These are phyloP conservation scores for Aegilops umbellulata DNA, from an alignment of 176 grass and related monocot species.

Conservation along the genomic window DNA sequence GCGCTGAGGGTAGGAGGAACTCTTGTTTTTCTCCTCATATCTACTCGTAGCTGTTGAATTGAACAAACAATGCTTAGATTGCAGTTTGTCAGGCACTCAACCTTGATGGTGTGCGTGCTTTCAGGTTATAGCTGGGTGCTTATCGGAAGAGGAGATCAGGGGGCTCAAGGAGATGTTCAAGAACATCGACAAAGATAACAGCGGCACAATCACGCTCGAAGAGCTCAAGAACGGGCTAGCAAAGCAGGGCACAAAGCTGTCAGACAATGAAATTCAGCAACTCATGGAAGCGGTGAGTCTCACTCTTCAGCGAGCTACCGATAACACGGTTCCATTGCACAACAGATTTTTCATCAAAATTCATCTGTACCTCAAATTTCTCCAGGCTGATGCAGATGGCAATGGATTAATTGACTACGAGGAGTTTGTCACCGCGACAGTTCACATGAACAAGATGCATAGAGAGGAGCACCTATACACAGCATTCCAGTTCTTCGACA, in stretches of 20 bases:
- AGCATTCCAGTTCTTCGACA: constrained; percentile 80
- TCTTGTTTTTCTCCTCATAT: neutral
- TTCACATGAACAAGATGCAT: constrained; percentile 81
- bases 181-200: constrained; percentile 84
- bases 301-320: neutral
- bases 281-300: constrained; percentile 85
- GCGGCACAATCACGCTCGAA: constrained; percentile 73
- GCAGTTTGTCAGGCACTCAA: neutral
- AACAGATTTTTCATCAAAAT: neutral
- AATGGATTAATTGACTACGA: constrained; percentile 79
- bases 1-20: constrained; percentile 49
- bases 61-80: neutral
- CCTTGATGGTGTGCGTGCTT: neutral
- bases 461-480: constrained; percentile 78
- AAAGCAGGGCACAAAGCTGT: constrained; percentile 73
- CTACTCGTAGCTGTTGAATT: neutral
- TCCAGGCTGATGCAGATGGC: constrained; percentile 75
- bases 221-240: constrained; percentile 70
- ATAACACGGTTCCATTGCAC: neutral
- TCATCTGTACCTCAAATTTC: neutral
- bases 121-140: constrained; percentile 82
- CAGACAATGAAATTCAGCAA: constrained; percentile 69
- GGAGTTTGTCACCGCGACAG: constrained; percentile 72
- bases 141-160: constrained; percentile 86
- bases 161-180: constrained; percentile 98